Evolutionary conservation across 352 stramenopile genomes (phyloP).

Genomic region (Aphanomyces astaci): DNA sequence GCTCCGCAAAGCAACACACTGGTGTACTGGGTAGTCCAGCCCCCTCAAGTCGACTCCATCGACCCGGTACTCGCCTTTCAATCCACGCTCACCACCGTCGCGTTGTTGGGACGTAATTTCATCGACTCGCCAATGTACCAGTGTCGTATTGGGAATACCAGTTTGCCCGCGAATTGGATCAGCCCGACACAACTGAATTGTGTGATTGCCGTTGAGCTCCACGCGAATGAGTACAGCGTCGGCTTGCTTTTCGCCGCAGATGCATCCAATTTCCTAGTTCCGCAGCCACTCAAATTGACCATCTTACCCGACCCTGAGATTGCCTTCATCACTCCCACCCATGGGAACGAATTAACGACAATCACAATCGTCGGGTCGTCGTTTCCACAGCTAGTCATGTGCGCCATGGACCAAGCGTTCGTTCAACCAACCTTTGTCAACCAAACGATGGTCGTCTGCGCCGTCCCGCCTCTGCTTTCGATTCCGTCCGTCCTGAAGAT

Average conservation of each 20-base stretch:
- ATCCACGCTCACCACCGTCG: neutral
- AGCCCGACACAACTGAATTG: neutral
- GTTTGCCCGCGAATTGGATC: neutral
- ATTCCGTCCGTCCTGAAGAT: neutral
- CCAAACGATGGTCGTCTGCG: neutral
- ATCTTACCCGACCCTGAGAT: neutral
- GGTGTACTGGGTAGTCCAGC: neutral
- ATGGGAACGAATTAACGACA: neutral
- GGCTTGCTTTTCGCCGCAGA: neutral
- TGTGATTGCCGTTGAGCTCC: neutral
- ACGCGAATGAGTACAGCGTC: neutral
- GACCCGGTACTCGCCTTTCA: neutral
- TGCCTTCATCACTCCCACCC: neutral
- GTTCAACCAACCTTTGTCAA: neutral
- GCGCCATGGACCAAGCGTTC: neutral
- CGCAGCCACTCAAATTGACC: neutral
- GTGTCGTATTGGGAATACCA: neutral
- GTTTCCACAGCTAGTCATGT: neutral
- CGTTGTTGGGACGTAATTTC: neutral
- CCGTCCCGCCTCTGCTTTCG: neutral
- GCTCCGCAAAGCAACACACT: neutral
- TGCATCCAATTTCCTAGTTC: neutral
- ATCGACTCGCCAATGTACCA: constrained; percentile 4
- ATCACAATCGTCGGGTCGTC: neutral
- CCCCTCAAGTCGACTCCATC: neutral